Base-by-base conservation (phyloP, 176 grass and related monocot genomes). In the Ensete ventricosum region DNA sequence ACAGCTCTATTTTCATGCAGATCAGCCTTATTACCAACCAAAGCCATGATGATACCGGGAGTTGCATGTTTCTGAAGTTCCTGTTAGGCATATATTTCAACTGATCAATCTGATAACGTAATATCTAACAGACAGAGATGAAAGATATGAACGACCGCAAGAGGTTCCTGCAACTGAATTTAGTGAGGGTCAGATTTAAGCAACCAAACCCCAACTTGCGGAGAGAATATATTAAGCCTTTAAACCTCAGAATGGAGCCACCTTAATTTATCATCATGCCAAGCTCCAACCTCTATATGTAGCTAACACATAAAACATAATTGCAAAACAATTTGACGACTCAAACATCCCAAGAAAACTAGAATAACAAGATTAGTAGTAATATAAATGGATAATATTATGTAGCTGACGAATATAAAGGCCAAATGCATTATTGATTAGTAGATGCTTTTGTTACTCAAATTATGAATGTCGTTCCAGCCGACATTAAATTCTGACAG, bases 21-120 rank as follows among this genome's bases (percentile, higher is more conserved):
- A 75, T 94, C 95, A 50, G 88, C 90, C 78, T 94, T 99, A 54
- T 99, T 99, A 78, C 95, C 95, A 81, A 99, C 90, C 86, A 99
- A 84, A 66, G 92, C 86, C 95, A 99, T 86, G 62, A 94, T 58
- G 78, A 94, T 99, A 79, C 84, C 95, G 81, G 90, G 88, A 77
- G 14, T 91, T 50, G 88, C 90, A 55, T 99, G 95, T 83, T 99
- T 99, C 83, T 99, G 90, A 84, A 99, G 84, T 84, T 99, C 95
- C 95, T 89, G 84, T 23, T 74, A 10, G 13, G 58, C 50, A 5
- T 11, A 72, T 70, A 82, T 51, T 21, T 17, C 59, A 43, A 43
- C 34, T 43, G 0, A 43, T 43, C 12, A 76, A 60, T 67, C 53
- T 60, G 22, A 48, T 79, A 4, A 14, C 14, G n/a, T 14, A n/a